Evolutionary conservation across 2,329 filamentous ascomycete genomes (phyloP), one percentile per base, ranked within the genome.

Genomic region (Ophiostoma quercus): DNA sequence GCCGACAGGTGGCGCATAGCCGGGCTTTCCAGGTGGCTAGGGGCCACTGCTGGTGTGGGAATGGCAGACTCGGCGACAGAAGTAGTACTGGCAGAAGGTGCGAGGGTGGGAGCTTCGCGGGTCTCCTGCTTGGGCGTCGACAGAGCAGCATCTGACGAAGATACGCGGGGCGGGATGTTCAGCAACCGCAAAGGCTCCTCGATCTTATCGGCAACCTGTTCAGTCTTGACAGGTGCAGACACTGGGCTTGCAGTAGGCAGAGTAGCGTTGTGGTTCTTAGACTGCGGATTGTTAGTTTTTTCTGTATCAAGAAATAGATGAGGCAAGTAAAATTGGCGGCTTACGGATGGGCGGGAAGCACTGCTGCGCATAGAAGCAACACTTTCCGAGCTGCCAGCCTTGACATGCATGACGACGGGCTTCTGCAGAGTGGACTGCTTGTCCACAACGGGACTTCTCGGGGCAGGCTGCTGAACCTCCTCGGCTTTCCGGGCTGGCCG

Each of bases 1-100:
- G 94, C 92, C 65, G 91, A 88, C 54, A 98, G 85, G 70, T 96
- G 92, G 78, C 92, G 90, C 16, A 91, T 90, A 25, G 94, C 94
- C 66, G 91, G 88, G 74, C 91, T 94, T 71, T 82, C 81, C 60
- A 79, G 70, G 69, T 81, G 81, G 74, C 75, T 72, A 69, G 79
- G 71, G 11, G 75, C 70, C 69, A 75, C 69, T 73, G 37, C 16
- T 14, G 69, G 43, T 4, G n/a, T 68, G 11, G 65, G 65, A 19
- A 37, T 5, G 9, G 65, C 12, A 11, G 12, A 47, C 12, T 41
- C 37, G n/a, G 34, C 14, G 39, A 39, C 65, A 43, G 65, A 32
- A 66, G 37, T 41, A 19, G 34, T 43, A 43, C 12, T 34, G 11
- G 51, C 51, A 43, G 51, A 16, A 29, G 34, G 25, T 3, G 51